phyloP scores from a whole-genome alignment of 225 moss, liverwort and hornwort species.

The Polytrichum formosum region DNA sequence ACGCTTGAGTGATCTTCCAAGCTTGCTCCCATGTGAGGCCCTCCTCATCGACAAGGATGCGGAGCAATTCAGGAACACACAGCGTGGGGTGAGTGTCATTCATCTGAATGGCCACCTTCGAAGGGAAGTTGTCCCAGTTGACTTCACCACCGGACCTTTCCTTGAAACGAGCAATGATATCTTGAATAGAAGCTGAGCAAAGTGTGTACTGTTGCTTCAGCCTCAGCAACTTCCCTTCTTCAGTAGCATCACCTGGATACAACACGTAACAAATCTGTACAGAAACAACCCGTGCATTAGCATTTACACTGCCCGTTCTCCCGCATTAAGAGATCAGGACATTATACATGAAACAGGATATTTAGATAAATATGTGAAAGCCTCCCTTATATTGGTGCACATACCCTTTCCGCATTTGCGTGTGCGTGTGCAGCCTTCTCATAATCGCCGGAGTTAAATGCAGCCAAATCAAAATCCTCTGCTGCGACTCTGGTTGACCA shows the following conservation, averaged over 20 bases:
- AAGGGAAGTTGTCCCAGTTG: conserved; percentile 76
- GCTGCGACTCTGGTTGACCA: conserved; percentile 79
- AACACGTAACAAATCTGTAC: conserved; percentile 93
- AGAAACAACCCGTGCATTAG: too few species aligned
- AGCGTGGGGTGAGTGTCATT: conserved; percentile 97
- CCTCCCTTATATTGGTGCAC: neutral
- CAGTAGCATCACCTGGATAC: conserved; percentile 81
- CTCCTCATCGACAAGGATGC: conserved; percentile 78
- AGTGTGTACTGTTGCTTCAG: conserved; percentile 94
- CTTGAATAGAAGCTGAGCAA: conserved; percentile 98
- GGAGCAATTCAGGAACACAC: conserved; percentile 88
- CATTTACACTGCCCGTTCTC: too few species aligned
- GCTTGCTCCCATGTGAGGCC: conserved; percentile 88
- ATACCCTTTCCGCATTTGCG: conserved; percentile 77
- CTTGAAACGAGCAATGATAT: conserved; percentile 85
- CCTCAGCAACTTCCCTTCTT: conserved; percentile 78
- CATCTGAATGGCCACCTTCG: conserved; percentile 98
- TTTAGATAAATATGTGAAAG: too few species aligned
- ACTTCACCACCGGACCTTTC: conserved; percentile 71
- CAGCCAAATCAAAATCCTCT: conserved; percentile 75
- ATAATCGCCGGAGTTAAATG: conserved; percentile 85
- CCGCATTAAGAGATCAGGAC: too few species aligned
- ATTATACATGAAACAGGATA: too few species aligned
- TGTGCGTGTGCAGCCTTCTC: conserved; percentile 62
- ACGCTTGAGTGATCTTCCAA: conserved; percentile 96